Conservation (phyloP, 176 grass and related monocot genomes). For the Eremochloa ophiuroides region DNA sequence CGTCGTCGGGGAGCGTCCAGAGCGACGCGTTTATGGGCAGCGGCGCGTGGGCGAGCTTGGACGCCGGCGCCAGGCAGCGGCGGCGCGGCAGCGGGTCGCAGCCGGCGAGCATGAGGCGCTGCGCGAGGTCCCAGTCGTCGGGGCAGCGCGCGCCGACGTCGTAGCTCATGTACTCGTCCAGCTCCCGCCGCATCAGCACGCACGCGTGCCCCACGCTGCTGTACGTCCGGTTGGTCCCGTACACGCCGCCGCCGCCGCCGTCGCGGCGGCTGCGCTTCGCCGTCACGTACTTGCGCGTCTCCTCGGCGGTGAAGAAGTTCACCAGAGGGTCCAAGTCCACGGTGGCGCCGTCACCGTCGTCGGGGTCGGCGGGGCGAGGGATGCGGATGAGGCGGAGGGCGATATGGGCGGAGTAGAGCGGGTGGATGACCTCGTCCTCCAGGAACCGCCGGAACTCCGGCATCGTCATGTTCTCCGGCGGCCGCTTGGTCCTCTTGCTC, state of each 20-base stretch:
- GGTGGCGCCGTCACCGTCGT: not conserved
- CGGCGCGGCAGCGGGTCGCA: slow-evolving; percentile 84
- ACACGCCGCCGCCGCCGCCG: slow-evolving; percentile 27
- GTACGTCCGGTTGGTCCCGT: slow-evolving; percentile 50
- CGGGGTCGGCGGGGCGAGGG: slow-evolving; percentile 29
- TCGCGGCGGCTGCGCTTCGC: slow-evolving; percentile 49
- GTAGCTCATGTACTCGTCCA: slow-evolving; percentile 75
- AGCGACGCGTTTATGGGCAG: slow-evolving; percentile 58
- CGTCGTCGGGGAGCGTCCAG: slow-evolving; percentile 63
- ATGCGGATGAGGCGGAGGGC: slow-evolving; percentile 68
- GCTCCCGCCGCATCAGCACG: slow-evolving; percentile 49
- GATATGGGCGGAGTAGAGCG: slow-evolving; percentile 74
- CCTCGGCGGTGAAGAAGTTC: slow-evolving; percentile 66
- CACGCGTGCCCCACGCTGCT: slow-evolving; percentile 52
- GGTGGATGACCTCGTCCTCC: slow-evolving; percentile 85
- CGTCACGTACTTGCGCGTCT: slow-evolving; percentile 65
- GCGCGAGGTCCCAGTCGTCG: slow-evolving; percentile 78
- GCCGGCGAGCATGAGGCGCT: slow-evolving; percentile 68
- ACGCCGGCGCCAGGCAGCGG: slow-evolving; percentile 66
- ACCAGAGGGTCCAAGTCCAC: slow-evolving; percentile 39
- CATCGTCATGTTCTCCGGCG: slow-evolving; percentile 52
- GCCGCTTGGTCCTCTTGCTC: no score
- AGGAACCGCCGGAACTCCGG: slow-evolving; percentile 69
- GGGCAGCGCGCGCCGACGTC: slow-evolving; percentile 58
- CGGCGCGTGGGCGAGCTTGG: slow-evolving; percentile 52